Percentiles rank a stretch among this genome's conserved stretches.
phyloP scores from a whole-genome alignment of 2,329 filamentous ascomycete species.

The Scolecobasidium constrictum region DNA sequence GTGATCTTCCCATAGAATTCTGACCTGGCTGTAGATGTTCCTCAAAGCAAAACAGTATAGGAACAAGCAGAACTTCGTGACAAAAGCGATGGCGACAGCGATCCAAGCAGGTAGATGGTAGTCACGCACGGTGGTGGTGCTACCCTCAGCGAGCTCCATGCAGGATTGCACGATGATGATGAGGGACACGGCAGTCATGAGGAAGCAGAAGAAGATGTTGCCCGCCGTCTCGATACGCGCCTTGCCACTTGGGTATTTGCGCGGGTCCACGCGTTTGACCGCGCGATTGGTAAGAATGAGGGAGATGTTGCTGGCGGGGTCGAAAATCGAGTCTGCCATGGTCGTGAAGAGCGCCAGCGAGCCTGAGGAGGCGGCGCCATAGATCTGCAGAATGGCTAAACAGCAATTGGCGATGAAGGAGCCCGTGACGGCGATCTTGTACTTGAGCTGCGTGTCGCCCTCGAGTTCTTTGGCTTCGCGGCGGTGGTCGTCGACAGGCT shows the following conservation, averaged over 20 bases:
- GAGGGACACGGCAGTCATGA: conserved; percentile 87
- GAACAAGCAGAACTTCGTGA: conserved; percentile 73
- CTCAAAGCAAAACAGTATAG: conserved; percentile 86
- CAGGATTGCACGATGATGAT: conserved; percentile 86
- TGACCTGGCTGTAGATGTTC: conserved; percentile 82
- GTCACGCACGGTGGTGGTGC: conserved; percentile 32
- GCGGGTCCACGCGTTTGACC: conserved; percentile 74
- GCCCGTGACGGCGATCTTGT: conserved; percentile 55
- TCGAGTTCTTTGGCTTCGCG: conserved; percentile 71
- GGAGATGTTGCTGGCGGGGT: conserved; percentile 79
- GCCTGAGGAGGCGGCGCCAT: conserved; percentile 73
- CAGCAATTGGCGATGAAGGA: conserved; percentile 70
- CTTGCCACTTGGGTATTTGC: conserved; percentile 83
- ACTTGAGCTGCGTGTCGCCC: conserved; percentile 69
- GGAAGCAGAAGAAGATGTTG: conserved; percentile 91
- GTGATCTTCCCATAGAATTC: conserved; percentile 93
- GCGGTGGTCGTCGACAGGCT: conserved; percentile 84
- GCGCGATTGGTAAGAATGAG: conserved; percentile 81
- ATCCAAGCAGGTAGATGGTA: conserved; percentile 80
- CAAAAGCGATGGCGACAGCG: conserved; percentile 73
- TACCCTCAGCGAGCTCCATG: conserved; percentile 51
- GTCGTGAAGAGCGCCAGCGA: conserved; percentile 97
- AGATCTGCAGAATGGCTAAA: conserved; percentile 73
- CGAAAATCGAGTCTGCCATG: conserved; percentile 92
- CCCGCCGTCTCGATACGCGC: conserved; percentile 90